phyloP scores from a whole-genome alignment of 208 protist species.

The Wallacemonas sp. region DNA sequence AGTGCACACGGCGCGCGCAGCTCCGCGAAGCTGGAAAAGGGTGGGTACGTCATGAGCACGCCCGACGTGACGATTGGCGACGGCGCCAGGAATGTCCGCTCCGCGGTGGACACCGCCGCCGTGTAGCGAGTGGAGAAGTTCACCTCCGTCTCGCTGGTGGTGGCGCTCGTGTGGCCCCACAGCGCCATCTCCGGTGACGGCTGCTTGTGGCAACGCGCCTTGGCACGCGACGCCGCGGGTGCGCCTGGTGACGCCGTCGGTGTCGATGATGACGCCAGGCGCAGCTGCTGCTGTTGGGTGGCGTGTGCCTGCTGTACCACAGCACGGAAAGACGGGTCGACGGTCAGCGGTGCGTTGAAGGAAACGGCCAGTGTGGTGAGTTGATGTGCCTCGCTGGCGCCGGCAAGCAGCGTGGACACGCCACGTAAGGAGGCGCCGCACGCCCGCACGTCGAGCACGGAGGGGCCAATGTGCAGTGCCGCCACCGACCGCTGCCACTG shows the following conservation, averaged over 20 bases:
- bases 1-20: conserved; percentile 36
- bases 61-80: conserved; percentile 27
- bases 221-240: too few relatives aligned
- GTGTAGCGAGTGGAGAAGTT: too few relatives aligned
- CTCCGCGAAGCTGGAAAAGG: conserved; percentile 39
- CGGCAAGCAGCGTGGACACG: conserved; percentile 60
- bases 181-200: neutral
- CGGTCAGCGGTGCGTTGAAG: conserved; percentile 1
- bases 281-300: neutral
- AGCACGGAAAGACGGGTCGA: neutral
- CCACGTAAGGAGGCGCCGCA: conserved; percentile 61
- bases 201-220: neutral
- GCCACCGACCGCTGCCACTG: neutral
- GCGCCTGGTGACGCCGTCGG: too few relatives aligned
- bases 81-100: neutral
- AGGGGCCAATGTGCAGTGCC: conserved; percentile 43
- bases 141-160: too few relatives aligned
- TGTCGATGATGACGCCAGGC: too few relatives aligned
- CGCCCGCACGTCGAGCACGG: conserved; percentile 48
- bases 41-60: conserved; percentile 20
- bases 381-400: conserved; percentile 51
- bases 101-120: neutral
- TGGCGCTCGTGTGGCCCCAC: neutral
- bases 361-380: conserved; percentile 13
- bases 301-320: neutral